A percentile compares a stretch with the other conserved stretches of the same genome.
Evolutionary conservation across 306 rosid species (phyloP).

Genomic region (Vigna angularis): DNA sequence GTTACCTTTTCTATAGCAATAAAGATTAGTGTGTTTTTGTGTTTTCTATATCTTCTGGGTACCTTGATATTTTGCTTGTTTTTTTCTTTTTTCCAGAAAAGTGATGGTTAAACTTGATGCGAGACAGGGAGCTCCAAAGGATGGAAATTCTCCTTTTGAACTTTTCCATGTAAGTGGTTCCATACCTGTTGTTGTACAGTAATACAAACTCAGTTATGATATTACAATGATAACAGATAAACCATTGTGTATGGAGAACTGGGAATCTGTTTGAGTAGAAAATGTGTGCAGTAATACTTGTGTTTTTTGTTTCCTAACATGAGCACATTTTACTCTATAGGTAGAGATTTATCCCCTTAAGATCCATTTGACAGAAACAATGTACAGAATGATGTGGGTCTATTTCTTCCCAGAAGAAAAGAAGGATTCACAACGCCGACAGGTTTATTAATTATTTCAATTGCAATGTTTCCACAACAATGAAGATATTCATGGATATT

Average conservation of each 20-base stretch:
- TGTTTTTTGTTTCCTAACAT: conserved; percentile 45
- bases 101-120: conserved; percentile 93
- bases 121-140: conserved; percentile 89
- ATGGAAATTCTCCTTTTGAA: conserved; percentile 89
- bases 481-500: conserved; percentile 34
- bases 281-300: conserved; percentile 2
- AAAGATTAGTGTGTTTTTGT: background rate
- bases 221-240: background rate
- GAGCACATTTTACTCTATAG: conserved; percentile 50
- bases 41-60: conserved; percentile 23
- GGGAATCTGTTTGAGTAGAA: conserved; percentile 15
- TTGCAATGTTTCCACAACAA: conserved; percentile 22
- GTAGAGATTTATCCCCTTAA: conserved; percentile 94
- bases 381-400: conserved; percentile 98
- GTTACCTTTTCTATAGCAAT: background rate
- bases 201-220: background rate
- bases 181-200: background rate
- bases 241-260: background rate
- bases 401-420: conserved; percentile 93
- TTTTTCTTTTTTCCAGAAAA: conserved; percentile 48
- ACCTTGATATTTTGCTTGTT: conserved; percentile 37
- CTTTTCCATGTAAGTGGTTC: conserved; percentile 70
- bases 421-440: conserved; percentile 86
- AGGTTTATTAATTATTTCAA: conserved; percentile 61
- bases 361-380: conserved; percentile 91